Evolutionary conservation across 2,329 filamentous ascomycete species (phyloP), one percentile per base, ranked within the genome.

Genomic region (Colletotrichum sp.): DNA sequence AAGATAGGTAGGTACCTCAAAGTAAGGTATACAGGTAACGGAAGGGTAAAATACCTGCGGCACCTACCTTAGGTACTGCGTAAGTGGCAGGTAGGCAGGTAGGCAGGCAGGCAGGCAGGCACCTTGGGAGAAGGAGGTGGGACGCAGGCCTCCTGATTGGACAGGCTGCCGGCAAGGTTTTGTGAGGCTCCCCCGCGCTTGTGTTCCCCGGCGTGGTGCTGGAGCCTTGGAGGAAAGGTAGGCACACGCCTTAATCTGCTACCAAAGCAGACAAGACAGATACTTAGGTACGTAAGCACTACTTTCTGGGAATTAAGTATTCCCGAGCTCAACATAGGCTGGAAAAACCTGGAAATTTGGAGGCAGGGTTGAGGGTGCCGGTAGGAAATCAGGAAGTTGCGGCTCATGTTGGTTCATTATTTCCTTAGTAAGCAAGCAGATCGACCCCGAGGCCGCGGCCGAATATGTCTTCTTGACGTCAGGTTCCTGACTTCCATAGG

Each of bases 111-210:
- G 44, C n/a, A 48, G 36, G 39, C 39, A 44, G n/a, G 44, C 44
- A 52, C 44, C 44, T 52, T 52, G 13, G 22, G 71, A 30, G 69
- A 44, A 30, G 69, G 34, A 72, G 64, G 75, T 76, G 75, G 75
- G 71, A 75, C 65, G 48, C 16, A 12, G 32, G 28, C 18, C 6
- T 30, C 26, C 15, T 76, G 60, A 75, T 76, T 76, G 75, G 75
- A 60, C 60, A 32, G 16, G 22, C 16, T 65, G 22, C 24, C 18
- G 26, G 30, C 30, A 63, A 36, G 36, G 32, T 34, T 69, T 52
- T 73, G 16, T 32, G 10, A 65, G 67, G 60, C 65, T 71, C 44
- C 26, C 62, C 62, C 28, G 60, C 28, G 62, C 62, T 64, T 24
- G n/a, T 15, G 13, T 15, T 30, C 34, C n/a, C 32, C 32, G n/a